Conservation (phyloP, 257 asterid genomes). For the Solanum microdontum region DNA sequence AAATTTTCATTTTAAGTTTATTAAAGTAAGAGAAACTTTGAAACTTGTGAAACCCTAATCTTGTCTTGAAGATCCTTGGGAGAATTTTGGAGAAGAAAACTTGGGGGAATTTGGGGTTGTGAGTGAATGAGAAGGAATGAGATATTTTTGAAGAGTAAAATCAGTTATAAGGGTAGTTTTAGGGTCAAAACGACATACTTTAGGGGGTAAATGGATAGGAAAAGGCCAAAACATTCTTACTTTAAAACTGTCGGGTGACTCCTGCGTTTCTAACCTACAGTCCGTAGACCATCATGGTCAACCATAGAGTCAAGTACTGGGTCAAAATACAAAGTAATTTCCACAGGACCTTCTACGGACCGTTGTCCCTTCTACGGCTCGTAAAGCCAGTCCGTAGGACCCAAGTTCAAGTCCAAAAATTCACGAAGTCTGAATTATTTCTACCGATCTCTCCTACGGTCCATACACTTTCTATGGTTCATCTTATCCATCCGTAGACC, state of each 20-base stretch:
- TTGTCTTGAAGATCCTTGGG: no score
- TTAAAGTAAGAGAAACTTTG: no score
- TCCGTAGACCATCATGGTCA: no score
- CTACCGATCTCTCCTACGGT: not conserved
- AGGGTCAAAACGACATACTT: not conserved
- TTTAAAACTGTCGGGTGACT: no score
- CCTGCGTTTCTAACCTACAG: no score
- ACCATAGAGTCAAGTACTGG: no score
- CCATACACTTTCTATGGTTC: not conserved
- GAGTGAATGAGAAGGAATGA: not conserved
- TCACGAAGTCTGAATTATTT: no score
- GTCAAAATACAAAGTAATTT: no score
- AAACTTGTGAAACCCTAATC: no score
- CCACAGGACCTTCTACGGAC: not conserved
- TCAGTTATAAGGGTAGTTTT: no score
- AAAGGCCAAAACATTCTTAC: not conserved
- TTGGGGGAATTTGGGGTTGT: not conserved
- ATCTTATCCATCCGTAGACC: not conserved
- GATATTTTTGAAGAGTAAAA: not conserved
- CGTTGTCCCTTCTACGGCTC: not conserved
- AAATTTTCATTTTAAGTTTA: no score
- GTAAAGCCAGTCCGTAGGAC: not conserved
- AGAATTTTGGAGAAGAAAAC: no score
- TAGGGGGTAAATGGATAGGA: not conserved
- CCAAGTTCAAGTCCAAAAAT: not conserved